Percentiles rank a stretch among this genome's conserved stretches.
Conservation (phyloP, 2,329 filamentous ascomycete species). For the Zasmidium angulare region DNA sequence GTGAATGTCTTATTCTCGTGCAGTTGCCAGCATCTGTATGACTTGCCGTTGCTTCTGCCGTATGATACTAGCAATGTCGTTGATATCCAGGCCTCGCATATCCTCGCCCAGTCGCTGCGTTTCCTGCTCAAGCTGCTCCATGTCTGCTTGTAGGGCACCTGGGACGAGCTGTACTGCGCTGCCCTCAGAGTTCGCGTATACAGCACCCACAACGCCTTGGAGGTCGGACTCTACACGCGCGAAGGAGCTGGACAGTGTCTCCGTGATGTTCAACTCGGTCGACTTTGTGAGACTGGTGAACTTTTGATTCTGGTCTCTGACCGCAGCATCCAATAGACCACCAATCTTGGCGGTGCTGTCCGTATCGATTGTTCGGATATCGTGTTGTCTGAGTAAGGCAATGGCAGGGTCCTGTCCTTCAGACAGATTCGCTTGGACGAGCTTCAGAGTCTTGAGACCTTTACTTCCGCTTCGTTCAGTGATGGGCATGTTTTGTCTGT, state of each 20-base stretch:
- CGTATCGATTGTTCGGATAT: constrained; percentile 25
- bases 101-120: constrained; percentile 40
- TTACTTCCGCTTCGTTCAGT: constrained; percentile 8
- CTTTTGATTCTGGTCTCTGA: constrained; percentile 36
- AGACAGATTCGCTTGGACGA: constrained; percentile 33
- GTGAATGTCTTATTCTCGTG: constrained; percentile 1
- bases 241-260: constrained; percentile 37
- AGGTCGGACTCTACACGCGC: constrained; percentile 39
- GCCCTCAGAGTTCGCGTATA: constrained; percentile 38
- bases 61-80: constrained; percentile 22
- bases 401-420: constrained; percentile 31
- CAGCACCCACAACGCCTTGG: constrained; percentile 37
- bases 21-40: constrained; percentile 6
- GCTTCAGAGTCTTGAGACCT: constrained; percentile 32
- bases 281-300: constrained; percentile 36
- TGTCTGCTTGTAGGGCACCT: constrained; percentile 24
- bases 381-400: constrained; percentile 30
- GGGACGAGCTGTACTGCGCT: constrained; percentile 25
- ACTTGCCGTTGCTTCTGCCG: constrained; percentile 22
- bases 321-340: constrained; percentile 29
- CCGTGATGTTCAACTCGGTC: constrained; percentile 34
- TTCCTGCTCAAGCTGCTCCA: constrained; percentile 39
- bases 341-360: constrained; percentile 16
- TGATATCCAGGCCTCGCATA: constrained; percentile 36
- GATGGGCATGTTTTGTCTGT: constrained; percentile 6